Conservation (phyloP, 768 basidiomycete species). For the Coprinopsis cinerea region DNA sequence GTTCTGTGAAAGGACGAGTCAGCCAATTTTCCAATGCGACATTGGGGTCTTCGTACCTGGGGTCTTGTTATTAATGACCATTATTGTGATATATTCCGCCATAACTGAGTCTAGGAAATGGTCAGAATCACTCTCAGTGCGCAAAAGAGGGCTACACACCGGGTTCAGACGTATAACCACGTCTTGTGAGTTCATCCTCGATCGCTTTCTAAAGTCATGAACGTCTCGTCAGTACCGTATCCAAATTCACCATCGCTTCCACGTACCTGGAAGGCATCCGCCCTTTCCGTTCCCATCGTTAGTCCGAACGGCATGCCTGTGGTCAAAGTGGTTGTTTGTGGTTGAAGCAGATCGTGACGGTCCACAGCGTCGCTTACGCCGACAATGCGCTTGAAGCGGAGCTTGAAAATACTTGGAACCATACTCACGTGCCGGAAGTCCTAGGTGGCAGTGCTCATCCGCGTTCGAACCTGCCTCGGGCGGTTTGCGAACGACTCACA, state of each 20-base stretch:
- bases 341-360: slow-evolving; percentile 4
- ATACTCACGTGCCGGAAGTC: no score
- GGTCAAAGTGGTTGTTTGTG: slow-evolving; percentile 21
- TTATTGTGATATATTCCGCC: slow-evolving; percentile 93
- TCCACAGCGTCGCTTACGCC: not conserved
- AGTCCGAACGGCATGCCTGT: slow-evolving; percentile 66
- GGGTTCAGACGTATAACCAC: slow-evolving; percentile 70
- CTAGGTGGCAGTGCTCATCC: no score
- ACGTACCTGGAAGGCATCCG: slow-evolving; percentile 61
- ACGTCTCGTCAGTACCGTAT: slow-evolving; percentile 1
- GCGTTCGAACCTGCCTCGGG: no score
- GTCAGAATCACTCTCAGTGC: slow-evolving; percentile 8
- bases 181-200: slow-evolving; percentile 72
- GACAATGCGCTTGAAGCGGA: slow-evolving; percentile 12
- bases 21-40: slow-evolving; percentile 13
- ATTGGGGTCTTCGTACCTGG: slow-evolving; percentile 41
- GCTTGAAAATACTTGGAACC: slow-evolving; percentile 3
- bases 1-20: slow-evolving; percentile 39
- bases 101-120: slow-evolving; percentile 66
- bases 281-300: slow-evolving; percentile 75
- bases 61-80: slow-evolving; percentile 92
- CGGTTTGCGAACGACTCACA: no score
- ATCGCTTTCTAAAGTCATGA: slow-evolving; percentile 54
- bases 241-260: not conserved
- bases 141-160: slow-evolving; percentile 37